These are phyloP conservation scores for Pleurotus sapidus DNA, from an alignment of 768 basidiomycete species.

Conservation along the genomic window DNA sequence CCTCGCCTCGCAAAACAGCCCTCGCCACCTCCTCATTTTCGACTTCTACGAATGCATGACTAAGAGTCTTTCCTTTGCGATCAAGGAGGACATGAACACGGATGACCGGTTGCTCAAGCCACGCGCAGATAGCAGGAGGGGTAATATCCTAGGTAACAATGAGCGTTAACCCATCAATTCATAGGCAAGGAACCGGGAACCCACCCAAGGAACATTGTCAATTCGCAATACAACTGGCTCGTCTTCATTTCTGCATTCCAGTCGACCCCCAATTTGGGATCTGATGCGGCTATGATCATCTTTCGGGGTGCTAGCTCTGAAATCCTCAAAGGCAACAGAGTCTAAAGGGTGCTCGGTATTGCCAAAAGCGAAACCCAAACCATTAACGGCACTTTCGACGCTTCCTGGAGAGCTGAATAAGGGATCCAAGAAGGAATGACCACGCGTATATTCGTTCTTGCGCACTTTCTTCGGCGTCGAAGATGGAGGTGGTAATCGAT, in stretches of 20 bases:
- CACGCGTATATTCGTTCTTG: constrained; percentile 12
- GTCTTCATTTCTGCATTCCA: constrained; percentile 31
- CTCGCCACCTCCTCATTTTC: constrained; percentile 58
- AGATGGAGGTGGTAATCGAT: not conserved
- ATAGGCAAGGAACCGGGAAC: constrained; percentile 14
- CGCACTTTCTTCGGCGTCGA: constrained; percentile 9
- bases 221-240: constrained; percentile 63
- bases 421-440: constrained; percentile 26
- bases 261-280: constrained; percentile 8
- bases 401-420: constrained; percentile 31
- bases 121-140: constrained; percentile 63
- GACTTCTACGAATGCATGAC: constrained; percentile 83
- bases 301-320: constrained; percentile 4
- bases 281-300: constrained; percentile 11
- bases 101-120: constrained; percentile 69
- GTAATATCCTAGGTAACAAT: constrained; percentile 67
- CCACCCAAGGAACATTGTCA: constrained; percentile 88
- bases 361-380: not conserved
- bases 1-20: constrained; percentile 61
- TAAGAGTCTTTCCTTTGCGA: constrained; percentile 77
- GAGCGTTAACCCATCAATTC: constrained; percentile 2
- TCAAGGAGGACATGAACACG: constrained; percentile 81
- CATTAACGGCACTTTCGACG: not conserved
- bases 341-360: constrained; percentile 11
- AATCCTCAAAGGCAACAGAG: not conserved